Base-by-base conservation (phyloP, 306 rosid species). In the Lagenaria siceraria region DNA sequence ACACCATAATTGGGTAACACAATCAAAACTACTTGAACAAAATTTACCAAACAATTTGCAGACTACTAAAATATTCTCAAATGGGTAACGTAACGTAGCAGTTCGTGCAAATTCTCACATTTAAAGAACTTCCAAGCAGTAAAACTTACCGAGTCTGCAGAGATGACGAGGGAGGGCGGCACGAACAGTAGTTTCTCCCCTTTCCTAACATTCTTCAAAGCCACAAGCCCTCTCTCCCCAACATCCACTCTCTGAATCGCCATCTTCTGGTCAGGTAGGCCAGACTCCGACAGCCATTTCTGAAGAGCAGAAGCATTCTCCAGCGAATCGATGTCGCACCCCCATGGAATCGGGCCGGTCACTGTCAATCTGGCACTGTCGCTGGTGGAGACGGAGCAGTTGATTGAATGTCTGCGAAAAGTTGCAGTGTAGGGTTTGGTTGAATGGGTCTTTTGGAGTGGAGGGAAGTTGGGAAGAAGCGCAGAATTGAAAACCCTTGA, bases 221-320 rank as follows among this genome's bases (percentile, higher is more conserved):
- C 96, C 80, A 95, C 98, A 22, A 95, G 89, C 21, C 97, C 98
- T 82, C 97, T 84, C 83, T 95, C 97, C 27, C 98, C 98, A 2
- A 95, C 97, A 3, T 90, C 84, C 55, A 95, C 97, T 81, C 80
- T 92, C 42, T 88, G 80, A 18, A 95, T 90, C 8, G 78, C 88
- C 97, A 95, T 95, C 85, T 92, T 95, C 97, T 95, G 98, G 4
- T 86, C 86, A 0, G 97, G 98, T 46, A 95, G 96, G 0, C 97
- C 97, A 1, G 92, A 89, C 3, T 82, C 79, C 3, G 96, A 88
- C 79, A 95, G 77, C 98, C 98, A 95, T 64, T 58, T 83, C 87
- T 87, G 88, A 84, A 92, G 77, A 62, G 88, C 94, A 4, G 97
- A 87, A 3, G 97, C 91, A 60, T 85, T 95, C 56, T 89, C 98